Base-by-base conservation (phyloP, 1,139 yeast genomes). In the Meyerozyma sp. region DNA sequence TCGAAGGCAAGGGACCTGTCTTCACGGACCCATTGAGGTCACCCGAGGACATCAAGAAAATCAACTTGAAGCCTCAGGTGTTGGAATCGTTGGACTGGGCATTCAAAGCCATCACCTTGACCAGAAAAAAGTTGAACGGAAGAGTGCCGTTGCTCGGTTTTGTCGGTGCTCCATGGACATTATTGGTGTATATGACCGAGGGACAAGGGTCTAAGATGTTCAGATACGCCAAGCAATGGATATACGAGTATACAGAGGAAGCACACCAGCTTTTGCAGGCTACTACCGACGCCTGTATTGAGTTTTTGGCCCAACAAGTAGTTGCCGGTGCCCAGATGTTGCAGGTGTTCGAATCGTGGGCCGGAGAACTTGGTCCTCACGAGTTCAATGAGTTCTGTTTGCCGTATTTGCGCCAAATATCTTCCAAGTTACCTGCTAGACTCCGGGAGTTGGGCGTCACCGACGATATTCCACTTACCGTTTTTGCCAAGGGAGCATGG, bases 91-190 rank as follows among this genome's bases (percentile, higher is more conserved):
- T 93, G 47, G 96, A 77, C 43, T 93, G 98, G 97, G 97, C 97
- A 2, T 88, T 89, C 67, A 84, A 86, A 58, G 87, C 98, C 30
- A 88, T 93, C 52, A 86, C 95, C 4, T 68, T 88, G 52, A 93
- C 98, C 10, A 79, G 98, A 66, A 75, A 73, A 49, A 88, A 86
- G 59, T 76, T 93, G 51, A 68, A 82, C 41, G 98, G 98, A 40
- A 78, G 95, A 56, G 98, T 91, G 14, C 98, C 98, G 21, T 73
- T 93, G 52, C 74, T 93, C 44, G 98, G 98, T 3, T 93, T 93
- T 66, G 88, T 93, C 54, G 98, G 98, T 45, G 97, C 96, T 11
- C 98, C 98, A 46, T 93, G 97, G 97, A 93, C 98, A 9, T 69
- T 93, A 50, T 75, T 93, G 68, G 96, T 91, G 36, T 93, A 94